phyloP scores from a whole-genome alignment of 2,329 filamentous ascomycete species.

The Raffaelea deltoideospora region DNA sequence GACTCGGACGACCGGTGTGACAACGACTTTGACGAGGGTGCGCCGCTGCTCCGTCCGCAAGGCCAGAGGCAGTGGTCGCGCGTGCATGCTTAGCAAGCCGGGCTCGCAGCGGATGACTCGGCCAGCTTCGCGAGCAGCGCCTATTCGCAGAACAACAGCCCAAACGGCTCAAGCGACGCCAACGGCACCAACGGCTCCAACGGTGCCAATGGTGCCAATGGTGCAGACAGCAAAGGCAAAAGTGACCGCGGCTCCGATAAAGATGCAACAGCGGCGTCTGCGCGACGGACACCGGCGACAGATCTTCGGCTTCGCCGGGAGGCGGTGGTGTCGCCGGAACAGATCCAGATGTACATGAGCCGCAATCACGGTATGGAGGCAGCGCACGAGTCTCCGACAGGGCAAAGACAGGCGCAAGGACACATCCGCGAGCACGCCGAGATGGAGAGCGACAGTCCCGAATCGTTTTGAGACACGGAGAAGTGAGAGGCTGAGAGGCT shows the following conservation, averaged over 20 bases:
- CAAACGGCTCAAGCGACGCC: too few species aligned
- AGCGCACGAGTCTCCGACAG: background rate
- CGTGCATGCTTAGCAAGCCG: conserved; percentile 9
- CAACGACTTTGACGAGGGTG: conserved; percentile 2
- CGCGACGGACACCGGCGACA: too few species aligned
- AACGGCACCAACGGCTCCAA: background rate
- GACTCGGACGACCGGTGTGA: too few species aligned
- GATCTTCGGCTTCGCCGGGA: too few species aligned
- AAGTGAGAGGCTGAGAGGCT: background rate
- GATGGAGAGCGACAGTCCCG: too few species aligned
- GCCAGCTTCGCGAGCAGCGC: conserved; percentile 3
- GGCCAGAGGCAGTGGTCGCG: conserved; percentile 8
- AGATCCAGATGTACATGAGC: conserved; percentile 6
- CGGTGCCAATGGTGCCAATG: background rate
- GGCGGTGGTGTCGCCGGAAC: conserved; percentile 6
- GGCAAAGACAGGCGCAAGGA: background rate
- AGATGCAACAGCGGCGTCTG: conserved; percentile 3
- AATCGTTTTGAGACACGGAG: too few species aligned
- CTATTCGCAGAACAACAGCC: conserved; percentile 2
- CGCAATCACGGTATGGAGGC: background rate
- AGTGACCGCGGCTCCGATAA: background rate
- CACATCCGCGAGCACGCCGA: conserved; percentile 1
- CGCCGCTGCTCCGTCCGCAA: conserved; percentile 5
- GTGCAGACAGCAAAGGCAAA: background rate
- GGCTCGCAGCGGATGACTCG: conserved; percentile 4